Evolutionary conservation across 768 basidiomycete genomes (phyloP), one percentile per base, ranked within the genome.

Genomic region (Boletus insuetus): DNA sequence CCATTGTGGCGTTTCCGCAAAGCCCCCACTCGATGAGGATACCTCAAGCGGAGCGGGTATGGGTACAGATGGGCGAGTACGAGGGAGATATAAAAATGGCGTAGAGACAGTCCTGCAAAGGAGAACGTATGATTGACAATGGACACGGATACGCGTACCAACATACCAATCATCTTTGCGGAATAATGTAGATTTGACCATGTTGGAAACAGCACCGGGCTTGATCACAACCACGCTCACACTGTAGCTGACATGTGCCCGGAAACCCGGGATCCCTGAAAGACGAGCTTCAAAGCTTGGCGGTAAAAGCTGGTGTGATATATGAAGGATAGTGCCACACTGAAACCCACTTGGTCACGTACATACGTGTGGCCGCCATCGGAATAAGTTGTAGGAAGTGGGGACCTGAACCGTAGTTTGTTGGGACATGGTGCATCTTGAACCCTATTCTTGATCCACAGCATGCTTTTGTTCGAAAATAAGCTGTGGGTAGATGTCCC

Each of bases 251-350:
- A 88, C 82, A 8, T 69, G 79, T 14, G 89, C 87, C 16, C 76
- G 74, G 63, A 91, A 89, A 1, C 89, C 89, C 11, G 89, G 89
- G 8, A 90, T 67, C 4, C 88, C 88, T 13, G 81, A 79, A 17
- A 91, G 73, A 58, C 84, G 86, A 16, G 85, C 82, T 53, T 82
- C 75, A 57, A 83, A 85, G 13, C 82, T 87, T 1, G 89, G 89
- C 20, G 89, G 89, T 22, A 91, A 74, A 42, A 82, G 76, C 88
- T 90, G 43, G 24, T 14, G 26, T 48, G 49, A 6, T 31, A 55
- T 50, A 37, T 62, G 22, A 55, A 46, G 48, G 10, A 24, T 37
- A 6, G 52, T 24, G 43, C 32, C 35, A n/a, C 12, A 10, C 20
- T 60, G 43, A 42, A 48, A 43, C 43, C 45, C 35, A 29, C 16